Percentiles rank a stretch among this genome's conserved stretches.
Conservation (phyloP, 169 alveolate genomes). For the Plasmodium yoelii region DNA sequence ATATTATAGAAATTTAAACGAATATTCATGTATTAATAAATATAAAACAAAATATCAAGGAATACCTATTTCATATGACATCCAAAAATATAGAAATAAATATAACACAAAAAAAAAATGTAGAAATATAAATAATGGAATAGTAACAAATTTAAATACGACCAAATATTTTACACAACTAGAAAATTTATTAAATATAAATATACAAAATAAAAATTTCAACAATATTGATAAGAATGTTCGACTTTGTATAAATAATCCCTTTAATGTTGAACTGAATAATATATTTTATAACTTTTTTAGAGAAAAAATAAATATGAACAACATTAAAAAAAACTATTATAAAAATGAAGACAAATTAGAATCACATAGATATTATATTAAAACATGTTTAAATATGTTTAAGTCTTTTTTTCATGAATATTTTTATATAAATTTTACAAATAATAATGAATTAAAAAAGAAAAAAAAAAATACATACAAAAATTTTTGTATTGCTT, state of each 20-base stretch:
- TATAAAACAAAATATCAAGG: too few relatives aligned
- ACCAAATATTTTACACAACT: too few relatives aligned
- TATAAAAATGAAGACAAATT: conserved; percentile 42
- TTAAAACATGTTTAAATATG: conserved; percentile 41
- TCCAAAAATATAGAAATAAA: conserved; percentile 37
- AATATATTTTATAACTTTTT: conserved; percentile 31
- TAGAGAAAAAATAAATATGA: conserved; percentile 37
- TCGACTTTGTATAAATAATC: conserved; percentile 2
- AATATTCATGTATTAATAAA: too few relatives aligned
- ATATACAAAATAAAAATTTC: too few relatives aligned
- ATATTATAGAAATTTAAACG: too few relatives aligned
- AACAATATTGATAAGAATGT: too few relatives aligned
- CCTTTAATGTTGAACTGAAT: conserved; percentile 39
- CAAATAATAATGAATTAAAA: conserved; percentile 27
- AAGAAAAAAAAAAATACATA: conserved; percentile 51
- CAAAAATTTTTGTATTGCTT: conserved; percentile 65
- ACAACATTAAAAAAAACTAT: conserved; percentile 28
- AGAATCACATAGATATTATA: conserved; percentile 48
- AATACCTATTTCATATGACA: conserved; percentile 19
- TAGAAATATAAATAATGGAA: conserved; percentile 28
- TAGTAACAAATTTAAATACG: neutral
- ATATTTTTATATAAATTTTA: conserved; percentile 56
- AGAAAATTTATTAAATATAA: too few relatives aligned
- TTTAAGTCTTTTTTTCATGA: conserved; percentile 66
- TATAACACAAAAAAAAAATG: conserved; percentile 26